Evolutionary conservation across 2,329 filamentous ascomycete genomes (phyloP).

Genomic region (Nothopassalora personata): DNA sequence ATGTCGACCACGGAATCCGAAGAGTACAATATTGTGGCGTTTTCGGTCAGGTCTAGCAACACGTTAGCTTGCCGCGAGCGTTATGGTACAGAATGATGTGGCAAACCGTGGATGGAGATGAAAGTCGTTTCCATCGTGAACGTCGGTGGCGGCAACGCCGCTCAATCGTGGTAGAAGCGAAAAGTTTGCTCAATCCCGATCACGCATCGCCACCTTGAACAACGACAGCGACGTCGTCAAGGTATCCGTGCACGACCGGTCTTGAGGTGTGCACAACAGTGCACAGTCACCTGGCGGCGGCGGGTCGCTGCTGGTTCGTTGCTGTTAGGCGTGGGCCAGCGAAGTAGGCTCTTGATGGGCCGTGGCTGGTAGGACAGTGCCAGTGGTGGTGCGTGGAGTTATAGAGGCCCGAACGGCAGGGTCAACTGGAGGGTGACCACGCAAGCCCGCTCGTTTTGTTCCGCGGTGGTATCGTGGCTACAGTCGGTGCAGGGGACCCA

Average conservation of each 20-base stretch:
- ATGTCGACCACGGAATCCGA: constrained; percentile 81
- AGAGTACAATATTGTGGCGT: constrained; percentile 75
- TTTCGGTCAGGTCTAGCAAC: constrained; percentile 60
- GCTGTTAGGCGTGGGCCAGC: background rate
- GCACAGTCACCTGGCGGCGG: background rate
- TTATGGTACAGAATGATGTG: background rate
- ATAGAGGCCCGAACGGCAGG: background rate
- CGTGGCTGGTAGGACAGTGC: background rate
- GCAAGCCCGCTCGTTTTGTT: background rate
- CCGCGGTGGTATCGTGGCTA: background rate
- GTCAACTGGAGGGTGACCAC: background rate
- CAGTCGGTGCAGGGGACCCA: background rate
- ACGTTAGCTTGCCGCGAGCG: background rate
- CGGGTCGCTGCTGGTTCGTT: background rate
- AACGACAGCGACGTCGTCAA: background rate
- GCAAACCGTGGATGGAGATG: constrained; percentile 82
- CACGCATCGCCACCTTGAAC: constrained; percentile 4
- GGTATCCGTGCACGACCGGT: background rate
- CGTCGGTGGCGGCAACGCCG: background rate
- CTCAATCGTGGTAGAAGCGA: background rate
- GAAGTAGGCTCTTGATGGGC: background rate
- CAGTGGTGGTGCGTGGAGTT: background rate
- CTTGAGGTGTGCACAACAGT: background rate
- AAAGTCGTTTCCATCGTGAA: constrained; percentile 54
- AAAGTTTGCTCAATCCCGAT: background rate